Percentiles rank a stretch among this genome's conserved stretches.
phyloP scores from a whole-genome alignment of 257 asterid genomes.

The Thymus quinquecostatus region DNA sequence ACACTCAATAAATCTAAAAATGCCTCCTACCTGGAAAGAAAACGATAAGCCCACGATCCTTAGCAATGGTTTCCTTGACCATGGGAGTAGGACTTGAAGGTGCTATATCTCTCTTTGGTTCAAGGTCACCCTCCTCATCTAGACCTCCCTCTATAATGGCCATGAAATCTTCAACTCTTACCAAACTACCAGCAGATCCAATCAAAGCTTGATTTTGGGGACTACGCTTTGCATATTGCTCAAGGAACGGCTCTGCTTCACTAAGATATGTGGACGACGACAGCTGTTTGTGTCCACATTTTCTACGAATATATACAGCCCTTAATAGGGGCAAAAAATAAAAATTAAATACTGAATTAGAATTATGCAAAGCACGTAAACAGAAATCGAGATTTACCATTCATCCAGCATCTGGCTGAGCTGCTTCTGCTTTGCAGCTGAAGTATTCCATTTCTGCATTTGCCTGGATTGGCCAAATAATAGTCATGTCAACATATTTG shows the following conservation, averaged over 20 bases:
- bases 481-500: constrained; percentile 20
- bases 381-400: constrained; percentile 62
- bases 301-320: constrained; percentile 82
- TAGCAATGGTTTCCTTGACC: constrained; percentile 64
- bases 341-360: constrained; percentile 28
- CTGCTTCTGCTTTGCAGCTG: constrained; percentile 80
- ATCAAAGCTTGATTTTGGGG: constrained; percentile 83
- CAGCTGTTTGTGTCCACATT: constrained; percentile 69
- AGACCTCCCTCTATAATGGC: constrained; percentile 70
- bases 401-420: constrained; percentile 94
- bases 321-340: constrained; percentile 43
- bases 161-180: constrained; percentile 81
- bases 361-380: constrained; percentile 30
- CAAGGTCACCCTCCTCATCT: constrained; percentile 97
- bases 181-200: constrained; percentile 94
- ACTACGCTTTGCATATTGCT: constrained; percentile 87
- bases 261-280: constrained; percentile 84
- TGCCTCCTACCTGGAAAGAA: constrained; percentile 83
- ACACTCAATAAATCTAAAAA: constrained; percentile 17
- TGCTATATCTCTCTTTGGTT: constrained; percentile 51
- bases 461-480: constrained; percentile 63
- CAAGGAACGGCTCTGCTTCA: constrained; percentile 97
- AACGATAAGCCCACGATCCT: constrained; percentile 87
- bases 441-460: constrained; percentile 96
- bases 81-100: constrained; percentile 54